A percentile compares a stretch with the other conserved stretches of the same genome.
phyloP scores from a whole-genome alignment of 2,329 filamentous ascomycete genomes.

The Colletotrichum spinosum region DNA sequence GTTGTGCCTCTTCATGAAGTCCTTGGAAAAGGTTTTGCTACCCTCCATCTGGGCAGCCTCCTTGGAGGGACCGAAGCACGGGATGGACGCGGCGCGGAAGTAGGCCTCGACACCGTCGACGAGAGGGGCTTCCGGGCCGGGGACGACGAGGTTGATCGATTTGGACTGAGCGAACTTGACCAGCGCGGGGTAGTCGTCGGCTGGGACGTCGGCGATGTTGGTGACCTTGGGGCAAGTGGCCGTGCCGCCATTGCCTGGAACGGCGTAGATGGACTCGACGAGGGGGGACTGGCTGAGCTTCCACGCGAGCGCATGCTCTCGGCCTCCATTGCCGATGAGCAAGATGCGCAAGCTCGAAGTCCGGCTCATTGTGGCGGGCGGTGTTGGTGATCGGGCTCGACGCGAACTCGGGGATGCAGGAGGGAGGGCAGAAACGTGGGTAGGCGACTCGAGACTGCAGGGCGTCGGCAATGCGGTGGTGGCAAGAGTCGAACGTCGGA shows the following conservation, averaged over 20 bases:
- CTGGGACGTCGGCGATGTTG: constrained; percentile 62
- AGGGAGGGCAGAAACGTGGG: too few relatives aligned
- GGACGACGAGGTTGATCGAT: constrained; percentile 75
- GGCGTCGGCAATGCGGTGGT: too few relatives aligned
- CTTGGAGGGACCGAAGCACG: constrained; percentile 76
- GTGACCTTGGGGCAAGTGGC: constrained; percentile 63
- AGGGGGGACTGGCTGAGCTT: constrained; percentile 74
- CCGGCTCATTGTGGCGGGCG: too few relatives aligned
- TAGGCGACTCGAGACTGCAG: too few relatives aligned
- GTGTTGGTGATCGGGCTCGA: too few relatives aligned
- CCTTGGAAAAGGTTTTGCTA: constrained; percentile 82
- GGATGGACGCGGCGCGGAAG: constrained; percentile 70
- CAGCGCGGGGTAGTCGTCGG: constrained; percentile 71
- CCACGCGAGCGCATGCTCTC: constrained; percentile 83
- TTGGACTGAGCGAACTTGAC: constrained; percentile 71
- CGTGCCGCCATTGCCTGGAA: constrained; percentile 77
- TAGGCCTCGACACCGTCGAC: constrained; percentile 80
- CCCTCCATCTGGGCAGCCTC: constrained; percentile 80
- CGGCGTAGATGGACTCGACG: constrained; percentile 68
- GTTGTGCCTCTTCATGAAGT: constrained; percentile 79
- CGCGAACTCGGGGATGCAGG: too few relatives aligned
- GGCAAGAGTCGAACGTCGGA: too few relatives aligned
- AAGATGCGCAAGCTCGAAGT: constrained; percentile 56
- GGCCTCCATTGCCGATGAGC: constrained; percentile 78
- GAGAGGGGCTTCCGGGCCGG: constrained; percentile 79